Evolutionary conservation across 768 basidiomycete species (phyloP).

Genomic region (Chlorophyllum brunneum): DNA sequence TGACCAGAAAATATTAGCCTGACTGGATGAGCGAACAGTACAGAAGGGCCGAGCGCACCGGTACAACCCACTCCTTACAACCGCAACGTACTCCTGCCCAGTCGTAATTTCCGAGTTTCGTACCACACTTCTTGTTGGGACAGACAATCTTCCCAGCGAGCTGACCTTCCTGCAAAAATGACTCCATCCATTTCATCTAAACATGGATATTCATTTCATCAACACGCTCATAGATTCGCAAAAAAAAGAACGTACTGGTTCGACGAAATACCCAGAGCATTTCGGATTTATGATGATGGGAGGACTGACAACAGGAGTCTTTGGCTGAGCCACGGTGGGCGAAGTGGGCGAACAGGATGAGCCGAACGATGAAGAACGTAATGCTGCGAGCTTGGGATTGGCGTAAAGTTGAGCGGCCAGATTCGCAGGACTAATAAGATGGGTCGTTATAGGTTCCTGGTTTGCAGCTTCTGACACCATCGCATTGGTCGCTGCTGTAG

Average conservation of each 20-base stretch:
- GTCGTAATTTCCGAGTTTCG: constrained; percentile 93
- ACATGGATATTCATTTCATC: not conserved
- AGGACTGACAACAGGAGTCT: constrained; percentile 39
- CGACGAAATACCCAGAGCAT: constrained; percentile 96
- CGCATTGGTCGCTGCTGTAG: not conserved
- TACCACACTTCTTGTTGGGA: constrained; percentile 86
- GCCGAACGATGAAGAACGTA: constrained; percentile 23
- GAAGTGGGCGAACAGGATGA: constrained; percentile 1
- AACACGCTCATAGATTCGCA: not conserved
- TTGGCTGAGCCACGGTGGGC: constrained; percentile 15
- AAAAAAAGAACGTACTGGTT: constrained; percentile 62
- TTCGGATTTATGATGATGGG: constrained; percentile 74
- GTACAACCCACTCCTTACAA: constrained; percentile 90
- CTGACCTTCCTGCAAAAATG: constrained; percentile 68
- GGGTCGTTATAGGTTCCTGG: constrained; percentile 21
- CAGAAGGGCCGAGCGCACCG: constrained; percentile 48
- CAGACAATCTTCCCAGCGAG: constrained; percentile 88
- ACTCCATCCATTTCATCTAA: constrained; percentile 98
- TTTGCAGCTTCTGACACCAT: not conserved
- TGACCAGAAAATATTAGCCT: constrained; percentile 16
- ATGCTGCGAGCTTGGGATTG: constrained; percentile 39
- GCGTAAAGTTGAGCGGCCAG: constrained; percentile 37
- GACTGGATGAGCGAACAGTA: not conserved
- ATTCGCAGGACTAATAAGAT: constrained; percentile 34
- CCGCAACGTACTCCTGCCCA: constrained; percentile 95